A percentile compares a stretch with the other conserved stretches of the same genome.
Evolutionary conservation across 176 grass and related monocot genomes (phyloP).

Genomic region (Lolium multiflorum): DNA sequence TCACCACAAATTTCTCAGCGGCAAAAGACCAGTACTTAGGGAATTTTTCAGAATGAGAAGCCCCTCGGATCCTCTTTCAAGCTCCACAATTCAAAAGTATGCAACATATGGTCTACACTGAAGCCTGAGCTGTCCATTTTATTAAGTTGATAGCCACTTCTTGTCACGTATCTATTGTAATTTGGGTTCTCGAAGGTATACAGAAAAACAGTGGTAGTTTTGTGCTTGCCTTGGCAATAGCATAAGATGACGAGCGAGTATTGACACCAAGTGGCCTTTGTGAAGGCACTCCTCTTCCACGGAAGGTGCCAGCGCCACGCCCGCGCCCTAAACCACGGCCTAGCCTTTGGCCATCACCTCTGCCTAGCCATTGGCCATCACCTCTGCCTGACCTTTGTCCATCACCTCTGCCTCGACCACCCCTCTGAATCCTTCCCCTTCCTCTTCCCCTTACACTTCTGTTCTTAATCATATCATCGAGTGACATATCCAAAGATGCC

Average conservation of each 20-base stretch:
- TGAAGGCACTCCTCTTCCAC: slow-evolving; percentile 76
- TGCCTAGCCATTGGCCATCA: slow-evolving; percentile 48
- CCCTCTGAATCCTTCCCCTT: slow-evolving; percentile 61
- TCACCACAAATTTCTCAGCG: slow-evolving; percentile 29
- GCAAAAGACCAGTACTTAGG: slow-evolving; percentile 35
- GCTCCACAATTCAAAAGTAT: slow-evolving; percentile 39
- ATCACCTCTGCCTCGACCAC: slow-evolving; percentile 52
- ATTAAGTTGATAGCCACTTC: slow-evolving; percentile 44
- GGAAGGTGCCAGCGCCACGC: slow-evolving; percentile 66
- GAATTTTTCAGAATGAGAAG: slow-evolving; percentile 45
- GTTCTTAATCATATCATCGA: slow-evolving; percentile 90
- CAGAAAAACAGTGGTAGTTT: slow-evolving; percentile 69
- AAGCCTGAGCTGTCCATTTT: slow-evolving; percentile 40
- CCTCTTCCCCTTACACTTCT: slow-evolving; percentile 74
- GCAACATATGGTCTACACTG: slow-evolving; percentile 40
- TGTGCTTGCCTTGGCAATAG: slow-evolving; percentile 97
- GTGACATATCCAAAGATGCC: slow-evolving; percentile 71
- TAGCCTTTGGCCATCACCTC: too few relatives aligned
- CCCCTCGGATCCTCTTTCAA: slow-evolving; percentile 36
- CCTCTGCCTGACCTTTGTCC: slow-evolving; percentile 52
- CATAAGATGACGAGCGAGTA: slow-evolving; percentile 67
- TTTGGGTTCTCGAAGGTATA: slow-evolving; percentile 70
- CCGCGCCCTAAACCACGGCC: slow-evolving; percentile 69
- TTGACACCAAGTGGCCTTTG: slow-evolving; percentile 90
- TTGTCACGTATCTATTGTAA: slow-evolving; percentile 54